Evolutionary conservation across 805 yeast genomes (phyloP), one percentile per base, ranked within the genome.

Genomic region (Candida ovalis): DNA sequence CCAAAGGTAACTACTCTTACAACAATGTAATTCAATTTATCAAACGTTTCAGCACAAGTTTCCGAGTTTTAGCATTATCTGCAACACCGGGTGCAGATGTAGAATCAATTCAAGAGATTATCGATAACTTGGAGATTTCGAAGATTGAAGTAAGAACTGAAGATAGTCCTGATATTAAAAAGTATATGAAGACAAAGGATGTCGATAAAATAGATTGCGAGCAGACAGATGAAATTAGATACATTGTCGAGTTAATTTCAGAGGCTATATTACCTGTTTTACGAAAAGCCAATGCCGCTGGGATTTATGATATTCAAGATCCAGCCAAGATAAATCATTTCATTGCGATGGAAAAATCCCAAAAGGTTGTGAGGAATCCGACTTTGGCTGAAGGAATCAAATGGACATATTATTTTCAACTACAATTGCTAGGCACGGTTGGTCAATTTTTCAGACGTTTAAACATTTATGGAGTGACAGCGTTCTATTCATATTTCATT

Each of bases 61-160:
- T 82, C 55, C 72, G 99, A 40, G 72, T 91, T 0, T 65, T 94
- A 44, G 98, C 96, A 0, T 71, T 94, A 52, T 90, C 98, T 0
- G 99, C 99, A 1, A 94, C 99, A 0, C 99, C 99, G 0, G 94
- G 97, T 0, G 74, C 96, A 0, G 85, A 85, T 50, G 77, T 88
- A 1, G 96, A 87, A 49, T 88, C 92, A 2, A 95, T 95, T 0
- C 97, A 95, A 64, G 84, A 81, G 42, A 85, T 94, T 24, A 82
- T 94, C 1, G 76, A 79, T 47, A 88, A 88, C 57, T 68, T 94
- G 50, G 67, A 68, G 24, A 86, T 94, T 1, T 84, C 97, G 0
- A 75, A 75, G 46, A 82, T 90, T 39, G 97, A 92, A 62, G 80
- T 91, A 19, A 72, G 98, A 50, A 86, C 97, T 0, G 98, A 94